Conservation (phyloP, 2,329 filamentous ascomycete genomes). For the Penicillium sp. region DNA sequence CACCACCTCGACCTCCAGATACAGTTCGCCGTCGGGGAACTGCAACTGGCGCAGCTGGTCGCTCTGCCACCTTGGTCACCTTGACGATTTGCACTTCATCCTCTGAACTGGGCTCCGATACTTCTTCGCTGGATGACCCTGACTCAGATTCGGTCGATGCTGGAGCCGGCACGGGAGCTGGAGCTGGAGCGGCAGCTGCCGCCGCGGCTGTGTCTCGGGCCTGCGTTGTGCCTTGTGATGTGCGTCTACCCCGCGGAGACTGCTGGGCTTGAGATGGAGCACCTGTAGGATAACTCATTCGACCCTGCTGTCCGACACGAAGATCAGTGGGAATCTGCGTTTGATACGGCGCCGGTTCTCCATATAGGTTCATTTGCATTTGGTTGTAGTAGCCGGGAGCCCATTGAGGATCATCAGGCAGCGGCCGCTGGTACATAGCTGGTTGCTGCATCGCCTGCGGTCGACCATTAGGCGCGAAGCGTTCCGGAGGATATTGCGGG, state of each 20-base stretch:
- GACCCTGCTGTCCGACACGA: conserved; percentile 27
- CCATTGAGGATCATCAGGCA: conserved; percentile 51
- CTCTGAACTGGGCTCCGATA: conserved; percentile 26
- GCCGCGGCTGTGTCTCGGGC: neutral
- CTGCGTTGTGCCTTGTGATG: conserved; percentile 13
- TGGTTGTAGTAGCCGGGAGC: conserved; percentile 36
- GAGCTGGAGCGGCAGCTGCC: neutral
- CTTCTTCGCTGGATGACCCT: conserved; percentile 19
- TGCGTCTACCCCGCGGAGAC: conserved; percentile 20
- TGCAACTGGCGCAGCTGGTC: conserved; percentile 20
- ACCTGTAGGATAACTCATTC: conserved; percentile 18
- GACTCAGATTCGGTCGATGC: conserved; percentile 14
- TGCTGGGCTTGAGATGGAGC: conserved; percentile 23
- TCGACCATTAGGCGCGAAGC: conserved; percentile 36
- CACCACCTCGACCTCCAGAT: conserved; percentile 19
- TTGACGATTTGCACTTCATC: conserved; percentile 34
- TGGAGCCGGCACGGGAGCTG: neutral
- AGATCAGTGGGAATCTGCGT: conserved; percentile 34
- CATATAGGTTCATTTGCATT: conserved; percentile 27
- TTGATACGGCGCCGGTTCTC: conserved; percentile 30
- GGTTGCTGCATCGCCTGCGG: conserved; percentile 39
- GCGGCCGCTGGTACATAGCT: conserved; percentile 36
- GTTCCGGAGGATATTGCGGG: conserved; percentile 31
- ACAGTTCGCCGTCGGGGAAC: conserved; percentile 19
- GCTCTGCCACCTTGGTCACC: conserved; percentile 25